Evolutionary conservation across 495 filamentous ascomycete species (phyloP), one percentile per base, ranked within the genome.

Genomic region (Parmelia sp.): DNA sequence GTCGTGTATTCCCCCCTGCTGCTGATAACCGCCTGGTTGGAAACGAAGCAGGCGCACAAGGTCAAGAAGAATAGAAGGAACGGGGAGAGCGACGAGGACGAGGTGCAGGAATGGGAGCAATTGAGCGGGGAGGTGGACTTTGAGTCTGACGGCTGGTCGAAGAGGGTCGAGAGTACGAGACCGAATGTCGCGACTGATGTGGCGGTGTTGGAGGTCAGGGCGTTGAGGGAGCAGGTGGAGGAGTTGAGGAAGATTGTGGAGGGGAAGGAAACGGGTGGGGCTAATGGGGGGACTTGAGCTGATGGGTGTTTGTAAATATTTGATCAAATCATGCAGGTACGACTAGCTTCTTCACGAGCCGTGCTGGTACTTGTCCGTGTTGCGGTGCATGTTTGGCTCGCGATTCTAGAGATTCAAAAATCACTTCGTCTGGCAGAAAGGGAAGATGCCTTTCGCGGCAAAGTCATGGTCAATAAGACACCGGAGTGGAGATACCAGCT

Each of bases 31-130:
- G 90, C 92, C 0, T 85, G 78, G 66, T 72, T 92, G 55, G 94
- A 98, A 73, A 83, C 82, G 7, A 80, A 83, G 9, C 79, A 86
- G 35, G 94, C 94, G 4, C 73, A 76, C 44, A 79, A 77, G 21
- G 89, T 98, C 53, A 78, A 77, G 10, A 76, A 74, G 37, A 97
- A 97, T 70, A 82, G 95, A 3, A 80, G 80, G 19, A 78, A 87
- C 19, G 90, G 92, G 15, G 92, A 96, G 69, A 85, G 86, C n/a
- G 94, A 97, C 65, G 94, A 98, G 67, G 90, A 96, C 68, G 83
- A 81, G 3, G 72, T 88, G 17, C 89, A 97, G 74, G 92, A 97
- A 72, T 98, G 94, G 94, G 94, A 97, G 71, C 86, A 93, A 73
- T 80, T 93, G 74, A 77, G 79, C 4, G 79, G 75, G 2, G 83